phyloP scores from a whole-genome alignment of 768 basidiomycete species.

The Rhodosporidiobolus odoratus region DNA sequence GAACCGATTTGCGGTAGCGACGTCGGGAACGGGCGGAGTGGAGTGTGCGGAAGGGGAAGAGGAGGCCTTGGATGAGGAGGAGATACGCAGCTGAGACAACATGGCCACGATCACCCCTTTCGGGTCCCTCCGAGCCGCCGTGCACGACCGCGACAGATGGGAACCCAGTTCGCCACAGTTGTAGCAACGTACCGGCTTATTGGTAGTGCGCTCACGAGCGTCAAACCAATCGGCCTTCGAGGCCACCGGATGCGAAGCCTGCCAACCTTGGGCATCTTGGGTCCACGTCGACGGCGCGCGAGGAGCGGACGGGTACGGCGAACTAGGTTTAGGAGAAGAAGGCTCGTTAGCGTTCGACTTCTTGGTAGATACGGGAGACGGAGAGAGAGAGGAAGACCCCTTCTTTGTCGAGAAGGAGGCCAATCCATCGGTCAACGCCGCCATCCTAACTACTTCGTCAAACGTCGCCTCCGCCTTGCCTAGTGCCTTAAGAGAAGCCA shows the following conservation, averaged over 20 bases:
- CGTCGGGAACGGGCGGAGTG: no score
- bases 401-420: background rate
- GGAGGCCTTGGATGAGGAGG: no score
- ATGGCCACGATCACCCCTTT: background rate
- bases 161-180: background rate
- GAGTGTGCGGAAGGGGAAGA: no score
- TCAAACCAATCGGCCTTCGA: background rate
- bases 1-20: background rate
- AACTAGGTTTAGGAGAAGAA: no score
- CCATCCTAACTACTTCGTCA: no score
- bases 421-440: conserved; percentile 1
- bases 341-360: background rate
- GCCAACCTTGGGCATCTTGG: background rate
- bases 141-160: background rate
- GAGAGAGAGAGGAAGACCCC: background rate
- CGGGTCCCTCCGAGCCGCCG: background rate
- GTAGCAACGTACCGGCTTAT: background rate
- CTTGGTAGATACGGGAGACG: background rate
- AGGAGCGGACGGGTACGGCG: background rate
- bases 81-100: no score
- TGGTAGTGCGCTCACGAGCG: background rate
- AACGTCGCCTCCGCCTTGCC: no score
- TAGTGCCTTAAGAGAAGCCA: no score
- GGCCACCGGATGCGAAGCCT: background rate
- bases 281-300: background rate